Percentiles rank a stretch among this genome's conserved stretches.
Evolutionary conservation across 2,329 filamentous ascomycete species (phyloP).

Genomic region (Taxawa tesnikishii): DNA sequence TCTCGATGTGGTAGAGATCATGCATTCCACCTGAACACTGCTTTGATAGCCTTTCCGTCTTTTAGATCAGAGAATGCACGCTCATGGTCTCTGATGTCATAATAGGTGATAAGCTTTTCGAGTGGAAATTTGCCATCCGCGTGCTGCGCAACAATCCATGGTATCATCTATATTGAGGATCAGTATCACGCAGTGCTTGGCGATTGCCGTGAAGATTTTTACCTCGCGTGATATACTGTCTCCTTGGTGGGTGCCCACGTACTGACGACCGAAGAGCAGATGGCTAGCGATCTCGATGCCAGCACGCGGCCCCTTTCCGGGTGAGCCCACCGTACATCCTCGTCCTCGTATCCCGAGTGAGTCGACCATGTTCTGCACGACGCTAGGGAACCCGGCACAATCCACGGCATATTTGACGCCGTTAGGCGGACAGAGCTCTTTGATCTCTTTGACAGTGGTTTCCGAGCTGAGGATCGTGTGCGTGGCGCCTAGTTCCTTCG

Average conservation of each 20-base stretch:
- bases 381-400: conserved; percentile 1
- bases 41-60: conserved; percentile 2
- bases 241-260: conserved; percentile 1
- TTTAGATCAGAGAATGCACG: neutral
- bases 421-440: neutral
- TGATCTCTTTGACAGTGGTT: neutral
- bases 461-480: neutral
- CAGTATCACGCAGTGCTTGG: neutral
- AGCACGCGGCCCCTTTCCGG: neutral
- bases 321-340: conserved; percentile 1
- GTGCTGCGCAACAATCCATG: neutral
- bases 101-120: neutral
- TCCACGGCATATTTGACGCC: conserved; percentile 2
- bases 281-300: conserved; percentile 1
- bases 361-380: conserved; percentile 1
- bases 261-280: neutral
- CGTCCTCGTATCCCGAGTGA: conserved; percentile 1
- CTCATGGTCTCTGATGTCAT: neutral
- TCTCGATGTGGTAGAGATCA: no score
- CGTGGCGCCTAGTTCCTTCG: conserved; percentile 33
- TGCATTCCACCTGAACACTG: neutral
- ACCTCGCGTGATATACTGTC: conserved; percentile 2
- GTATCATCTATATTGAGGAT: neutral
- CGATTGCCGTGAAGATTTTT: neutral
- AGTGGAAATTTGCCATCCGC: neutral